These are phyloP conservation scores for Poteriospumella lacustris DNA, from an alignment of 108 stramenopile species.

Conservation along the genomic window DNA sequence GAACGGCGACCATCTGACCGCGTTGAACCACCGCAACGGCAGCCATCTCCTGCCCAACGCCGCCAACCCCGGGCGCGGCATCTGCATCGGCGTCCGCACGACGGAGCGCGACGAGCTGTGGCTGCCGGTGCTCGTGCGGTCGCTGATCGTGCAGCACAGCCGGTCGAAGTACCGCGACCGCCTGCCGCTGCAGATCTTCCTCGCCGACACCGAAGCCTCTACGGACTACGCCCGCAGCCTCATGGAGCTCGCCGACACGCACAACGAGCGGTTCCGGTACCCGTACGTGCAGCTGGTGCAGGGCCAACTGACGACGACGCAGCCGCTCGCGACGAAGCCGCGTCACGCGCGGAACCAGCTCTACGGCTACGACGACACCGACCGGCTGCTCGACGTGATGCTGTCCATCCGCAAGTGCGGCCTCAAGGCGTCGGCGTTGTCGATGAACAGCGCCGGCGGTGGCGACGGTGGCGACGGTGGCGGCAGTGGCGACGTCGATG, in stretches of 20 bases:
- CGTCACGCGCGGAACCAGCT: not conserved
- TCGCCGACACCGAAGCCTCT: not conserved
- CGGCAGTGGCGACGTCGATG: too few relatives aligned
- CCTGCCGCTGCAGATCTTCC: not conserved
- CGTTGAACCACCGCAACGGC: too few relatives aligned
- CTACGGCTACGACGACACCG: conserved; percentile 24
- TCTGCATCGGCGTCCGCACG: not conserved
- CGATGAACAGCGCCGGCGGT: too few relatives aligned
- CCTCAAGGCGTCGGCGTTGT: too few relatives aligned
- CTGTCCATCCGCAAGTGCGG: too few relatives aligned
- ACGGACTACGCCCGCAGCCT: not conserved
- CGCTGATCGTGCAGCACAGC: not conserved
- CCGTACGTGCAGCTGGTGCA: too few relatives aligned
- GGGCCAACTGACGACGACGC: too few relatives aligned
- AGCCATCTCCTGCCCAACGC: too few relatives aligned
- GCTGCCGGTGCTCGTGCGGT: not conserved
- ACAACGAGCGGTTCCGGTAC: too few relatives aligned
- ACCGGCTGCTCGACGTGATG: not conserved
- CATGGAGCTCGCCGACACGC: not conserved
- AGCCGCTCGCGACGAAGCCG: not conserved
- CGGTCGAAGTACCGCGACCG: not conserved
- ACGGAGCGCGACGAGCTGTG: not conserved
- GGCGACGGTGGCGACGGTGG: too few relatives aligned
- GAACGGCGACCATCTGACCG: too few relatives aligned
- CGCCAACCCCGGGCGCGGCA: too few relatives aligned